Conservation (phyloP, 2,329 filamentous ascomycete species). For the Hirsutella rhossiliensis region DNA sequence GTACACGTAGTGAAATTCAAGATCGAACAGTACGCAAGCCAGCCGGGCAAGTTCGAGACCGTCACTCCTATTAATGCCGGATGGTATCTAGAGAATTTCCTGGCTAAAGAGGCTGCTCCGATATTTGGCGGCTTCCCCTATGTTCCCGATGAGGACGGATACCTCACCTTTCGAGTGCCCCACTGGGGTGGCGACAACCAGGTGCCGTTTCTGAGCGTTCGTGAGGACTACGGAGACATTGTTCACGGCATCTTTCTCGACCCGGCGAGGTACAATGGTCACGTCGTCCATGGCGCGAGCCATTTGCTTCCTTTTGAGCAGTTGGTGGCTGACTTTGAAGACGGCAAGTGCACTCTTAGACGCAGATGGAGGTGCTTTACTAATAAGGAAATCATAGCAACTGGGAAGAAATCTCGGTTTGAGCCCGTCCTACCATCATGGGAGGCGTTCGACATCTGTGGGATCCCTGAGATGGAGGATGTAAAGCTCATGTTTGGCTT, state of each 20-base stretch:
- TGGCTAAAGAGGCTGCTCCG: constrained; percentile 13
- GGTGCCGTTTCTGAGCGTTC: constrained; percentile 19
- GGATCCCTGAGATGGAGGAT: neutral
- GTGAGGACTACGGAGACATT: constrained; percentile 25
- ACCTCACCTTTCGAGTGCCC: constrained; percentile 17
- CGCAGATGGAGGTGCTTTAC: neutral
- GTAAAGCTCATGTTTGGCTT: constrained; percentile 1
- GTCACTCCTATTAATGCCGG: constrained; percentile 15
- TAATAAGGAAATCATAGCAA: neutral
- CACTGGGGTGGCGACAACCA: constrained; percentile 16
- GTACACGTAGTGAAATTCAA: constrained; percentile 8
- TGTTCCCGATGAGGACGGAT: constrained; percentile 15
- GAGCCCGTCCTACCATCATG: neutral
- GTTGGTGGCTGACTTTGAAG: neutral
- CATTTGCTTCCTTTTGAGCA: neutral
- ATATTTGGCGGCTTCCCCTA: constrained; percentile 18
- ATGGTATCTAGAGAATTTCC: constrained; percentile 19
- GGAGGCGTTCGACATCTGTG: neutral
- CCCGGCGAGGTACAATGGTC: constrained; percentile 7
- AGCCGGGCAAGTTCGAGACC: constrained; percentile 12
- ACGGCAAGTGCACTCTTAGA: neutral
- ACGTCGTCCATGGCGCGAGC: neutral
- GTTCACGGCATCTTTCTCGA: constrained; percentile 24
- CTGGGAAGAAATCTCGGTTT: neutral
- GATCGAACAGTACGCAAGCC: constrained; percentile 10